These are phyloP conservation scores for Brassica hybrid DNA, from an alignment of 441 rosid genomes.

Conservation along the genomic window DNA sequence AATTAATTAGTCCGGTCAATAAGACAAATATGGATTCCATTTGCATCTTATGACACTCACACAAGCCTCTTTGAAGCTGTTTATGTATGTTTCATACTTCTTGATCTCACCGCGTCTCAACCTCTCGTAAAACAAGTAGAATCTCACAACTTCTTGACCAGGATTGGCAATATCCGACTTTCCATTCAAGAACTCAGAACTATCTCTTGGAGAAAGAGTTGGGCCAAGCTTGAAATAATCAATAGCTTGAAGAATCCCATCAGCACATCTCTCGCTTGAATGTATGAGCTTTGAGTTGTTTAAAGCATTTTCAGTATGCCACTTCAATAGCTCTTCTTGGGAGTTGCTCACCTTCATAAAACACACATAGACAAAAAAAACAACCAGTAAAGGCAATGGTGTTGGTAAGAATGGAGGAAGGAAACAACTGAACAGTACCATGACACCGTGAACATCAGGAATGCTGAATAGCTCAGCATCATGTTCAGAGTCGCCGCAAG, in stretches of 20 bases:
- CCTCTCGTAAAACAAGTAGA: conserved; percentile 76
- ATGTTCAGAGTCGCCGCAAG: conserved; percentile 91
- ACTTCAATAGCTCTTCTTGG: conserved; percentile 89
- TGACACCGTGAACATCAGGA: conserved; percentile 79
- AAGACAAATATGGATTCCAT: background rate
- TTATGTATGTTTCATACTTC: conserved; percentile 60
- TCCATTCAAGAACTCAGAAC: conserved; percentile 41
- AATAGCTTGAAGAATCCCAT: conserved; percentile 92
- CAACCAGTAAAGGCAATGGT: background rate
- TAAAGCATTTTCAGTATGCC: conserved; percentile 88
- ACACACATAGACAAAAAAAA: background rate
- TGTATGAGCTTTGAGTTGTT: conserved; percentile 77
- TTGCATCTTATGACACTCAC: conserved; percentile 59
- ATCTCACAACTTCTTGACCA: conserved; percentile 60
- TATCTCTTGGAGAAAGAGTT: conserved; percentile 79
- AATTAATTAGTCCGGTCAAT: conserved; percentile 18
- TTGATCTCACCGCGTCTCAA: conserved; percentile 91
- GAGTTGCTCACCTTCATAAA: conserved; percentile 76
- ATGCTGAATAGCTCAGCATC: conserved; percentile 92
- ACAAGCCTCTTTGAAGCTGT: conserved; percentile 60
- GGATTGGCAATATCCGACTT: conserved; percentile 46
- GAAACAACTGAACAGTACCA: conserved; percentile 57
- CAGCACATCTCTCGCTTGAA: conserved; percentile 87
- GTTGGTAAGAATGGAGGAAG: background rate
- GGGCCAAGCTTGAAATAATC: conserved; percentile 90